These are phyloP conservation scores for Corynascus novoguineensis DNA, from an alignment of 495 filamentous ascomycete genomes.

Conservation along the genomic window DNA sequence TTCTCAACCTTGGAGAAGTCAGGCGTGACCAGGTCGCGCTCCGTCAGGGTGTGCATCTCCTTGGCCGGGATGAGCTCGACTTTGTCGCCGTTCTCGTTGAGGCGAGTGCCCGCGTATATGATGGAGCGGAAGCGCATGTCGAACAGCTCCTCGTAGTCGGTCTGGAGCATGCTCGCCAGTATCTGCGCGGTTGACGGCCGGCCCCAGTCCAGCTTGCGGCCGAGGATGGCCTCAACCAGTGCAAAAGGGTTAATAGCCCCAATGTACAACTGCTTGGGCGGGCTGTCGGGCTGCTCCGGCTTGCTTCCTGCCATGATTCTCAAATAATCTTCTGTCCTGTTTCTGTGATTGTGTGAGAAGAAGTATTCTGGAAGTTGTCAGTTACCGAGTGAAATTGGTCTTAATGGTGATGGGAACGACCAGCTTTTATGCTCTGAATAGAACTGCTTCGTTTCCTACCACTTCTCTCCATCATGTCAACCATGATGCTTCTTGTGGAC, in stretches of 20 bases:
- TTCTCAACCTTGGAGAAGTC: conserved; percentile 30
- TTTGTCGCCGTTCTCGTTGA: conserved; percentile 28
- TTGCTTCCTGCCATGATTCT: conserved; percentile 9
- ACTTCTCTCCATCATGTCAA: too few species aligned
- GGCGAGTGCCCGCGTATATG: conserved; percentile 33
- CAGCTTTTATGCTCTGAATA: too few species aligned
- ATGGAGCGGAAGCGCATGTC: conserved; percentile 36
- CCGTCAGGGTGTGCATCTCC: conserved; percentile 33
- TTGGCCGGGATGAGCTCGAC: conserved; percentile 29
- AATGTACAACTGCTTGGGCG: conserved; percentile 31
- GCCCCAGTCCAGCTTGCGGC: conserved; percentile 30
- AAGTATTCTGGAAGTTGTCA: too few species aligned
- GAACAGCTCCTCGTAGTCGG: conserved; percentile 40
- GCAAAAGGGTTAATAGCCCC: conserved; percentile 40
- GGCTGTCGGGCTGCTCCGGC: conserved; percentile 27
- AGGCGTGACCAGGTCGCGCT: conserved; percentile 34
- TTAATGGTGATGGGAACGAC: too few species aligned
- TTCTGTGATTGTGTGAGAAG: background rate
- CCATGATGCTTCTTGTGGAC: too few species aligned
- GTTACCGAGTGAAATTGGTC: too few species aligned
- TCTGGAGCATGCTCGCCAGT: conserved; percentile 35
- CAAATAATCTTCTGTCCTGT: too few species aligned
- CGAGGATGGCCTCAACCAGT: conserved; percentile 35
- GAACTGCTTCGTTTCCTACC: too few species aligned
- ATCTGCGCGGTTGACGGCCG: conserved; percentile 21